These are phyloP conservation scores for Starmerella roubikii DNA, from an alignment of 805 yeast species.

Conservation along the genomic window DNA sequence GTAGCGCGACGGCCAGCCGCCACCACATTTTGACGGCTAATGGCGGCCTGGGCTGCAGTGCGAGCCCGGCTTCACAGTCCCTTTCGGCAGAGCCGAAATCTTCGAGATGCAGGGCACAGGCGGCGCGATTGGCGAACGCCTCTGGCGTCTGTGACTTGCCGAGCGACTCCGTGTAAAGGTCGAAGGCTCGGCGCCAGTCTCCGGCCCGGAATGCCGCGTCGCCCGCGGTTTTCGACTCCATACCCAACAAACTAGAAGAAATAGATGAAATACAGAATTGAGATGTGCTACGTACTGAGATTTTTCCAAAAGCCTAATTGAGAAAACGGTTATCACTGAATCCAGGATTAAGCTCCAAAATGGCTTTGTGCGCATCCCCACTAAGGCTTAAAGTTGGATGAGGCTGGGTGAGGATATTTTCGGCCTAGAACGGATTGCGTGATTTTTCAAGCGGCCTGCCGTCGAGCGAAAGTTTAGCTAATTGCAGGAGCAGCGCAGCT, in stretches of 20 bases:
- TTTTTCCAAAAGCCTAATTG: no score
- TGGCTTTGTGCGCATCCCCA: no score
- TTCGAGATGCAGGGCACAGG: constrained; percentile 16
- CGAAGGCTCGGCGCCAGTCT: constrained; percentile 1
- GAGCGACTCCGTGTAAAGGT: constrained; percentile 12
- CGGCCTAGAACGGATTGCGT: no score
- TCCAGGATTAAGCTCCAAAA: no score
- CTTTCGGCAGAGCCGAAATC: constrained; percentile 10
- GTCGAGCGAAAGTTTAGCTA: no score
- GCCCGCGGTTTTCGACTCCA: constrained; percentile 17
- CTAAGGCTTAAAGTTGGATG: no score
- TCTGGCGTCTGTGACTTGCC: constrained; percentile 6
- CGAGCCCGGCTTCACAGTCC: constrained; percentile 15
- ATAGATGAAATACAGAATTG: neutral
- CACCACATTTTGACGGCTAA: constrained; percentile 15
- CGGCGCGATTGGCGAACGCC: constrained; percentile 19
- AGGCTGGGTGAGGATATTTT: no score
- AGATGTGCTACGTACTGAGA: no score
- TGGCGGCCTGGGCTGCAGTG: neutral
- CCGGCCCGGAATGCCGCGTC: constrained; percentile 8
- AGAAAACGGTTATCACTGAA: no score
- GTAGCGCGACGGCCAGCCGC: constrained; percentile 14
- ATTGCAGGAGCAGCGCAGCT: no score
- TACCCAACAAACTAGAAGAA: neutral
- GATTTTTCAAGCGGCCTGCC: no score